A percentile compares a stretch with the other conserved stretches of the same genome.
Evolutionary conservation across 1,139 yeast species (phyloP).

Genomic region (Hanseniaspora uvarum): DNA sequence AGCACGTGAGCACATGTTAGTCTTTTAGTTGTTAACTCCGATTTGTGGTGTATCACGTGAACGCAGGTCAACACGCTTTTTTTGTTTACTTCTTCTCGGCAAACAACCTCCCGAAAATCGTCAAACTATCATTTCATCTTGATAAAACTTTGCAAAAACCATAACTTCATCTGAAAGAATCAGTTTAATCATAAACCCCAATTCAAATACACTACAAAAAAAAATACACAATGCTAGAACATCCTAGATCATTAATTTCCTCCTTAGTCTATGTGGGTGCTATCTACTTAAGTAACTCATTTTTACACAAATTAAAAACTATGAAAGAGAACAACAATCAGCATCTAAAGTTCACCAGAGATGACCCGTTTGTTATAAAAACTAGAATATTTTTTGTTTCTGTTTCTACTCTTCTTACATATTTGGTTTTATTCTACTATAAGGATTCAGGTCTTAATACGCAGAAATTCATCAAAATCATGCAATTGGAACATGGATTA

Average conservation of each 20-base stretch:
- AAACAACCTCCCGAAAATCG: too few relatives aligned
- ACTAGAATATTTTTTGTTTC: conserved; percentile 31
- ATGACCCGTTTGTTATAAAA: conserved; percentile 38
- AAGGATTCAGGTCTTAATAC: not conserved
- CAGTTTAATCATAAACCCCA: not conserved
- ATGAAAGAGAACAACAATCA: not conserved
- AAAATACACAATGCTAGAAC: not conserved
- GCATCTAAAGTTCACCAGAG: conserved; percentile 31
- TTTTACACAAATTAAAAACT: conserved; percentile 2
- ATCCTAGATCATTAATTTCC: conserved; percentile 4
- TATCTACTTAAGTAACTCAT: conserved; percentile 15
- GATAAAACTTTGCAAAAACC: too few relatives aligned
- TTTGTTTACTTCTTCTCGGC: too few relatives aligned
- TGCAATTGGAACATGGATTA: conserved; percentile 2
- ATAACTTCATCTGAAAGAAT: too few relatives aligned
- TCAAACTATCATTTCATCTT: too few relatives aligned
- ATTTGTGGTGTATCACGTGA: too few relatives aligned
- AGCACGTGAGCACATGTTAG: too few relatives aligned
- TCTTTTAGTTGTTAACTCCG: too few relatives aligned
- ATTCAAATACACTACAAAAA: not conserved
- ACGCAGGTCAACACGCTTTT: too few relatives aligned
- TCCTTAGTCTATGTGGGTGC: conserved; percentile 16
- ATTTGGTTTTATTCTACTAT: not conserved
- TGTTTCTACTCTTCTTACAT: not conserved
- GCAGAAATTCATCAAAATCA: not conserved